A percentile compares a stretch with the other conserved stretches of the same genome.
Evolutionary conservation across 306 rosid genomes (phyloP).

Genomic region (Lablab purpureus): DNA sequence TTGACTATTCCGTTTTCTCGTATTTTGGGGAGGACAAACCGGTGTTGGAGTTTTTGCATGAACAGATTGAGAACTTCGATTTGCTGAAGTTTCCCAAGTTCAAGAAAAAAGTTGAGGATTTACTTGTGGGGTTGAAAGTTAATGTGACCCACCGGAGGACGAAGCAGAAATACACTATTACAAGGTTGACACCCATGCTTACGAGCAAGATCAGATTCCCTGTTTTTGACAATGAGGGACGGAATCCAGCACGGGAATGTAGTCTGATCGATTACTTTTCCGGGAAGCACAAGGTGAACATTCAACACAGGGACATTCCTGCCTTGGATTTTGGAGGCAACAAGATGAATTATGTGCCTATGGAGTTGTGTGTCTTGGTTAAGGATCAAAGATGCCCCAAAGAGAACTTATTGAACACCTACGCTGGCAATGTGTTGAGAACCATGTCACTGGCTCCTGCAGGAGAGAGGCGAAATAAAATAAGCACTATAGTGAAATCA

Average conservation of each 20-base stretch:
- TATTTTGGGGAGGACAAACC: conserved; percentile 45
- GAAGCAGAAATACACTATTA: conserved; percentile 58
- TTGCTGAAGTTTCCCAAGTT: conserved; percentile 37
- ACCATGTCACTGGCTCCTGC: conserved; percentile 49
- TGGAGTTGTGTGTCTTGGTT: conserved; percentile 71
- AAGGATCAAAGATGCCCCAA: conserved; percentile 73
- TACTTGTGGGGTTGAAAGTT: conserved; percentile 60
- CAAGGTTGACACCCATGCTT: conserved; percentile 39
- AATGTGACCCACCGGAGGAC: conserved; percentile 65
- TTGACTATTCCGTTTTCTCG: conserved; percentile 75
- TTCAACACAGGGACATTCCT: conserved; percentile 55
- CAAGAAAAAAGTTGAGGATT: conserved; percentile 41
- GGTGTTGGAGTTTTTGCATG: conserved; percentile 58
- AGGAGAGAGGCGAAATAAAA: conserved; percentile 35
- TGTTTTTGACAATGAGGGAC: conserved; percentile 42
- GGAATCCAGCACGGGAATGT: conserved; percentile 26
- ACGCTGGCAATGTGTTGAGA: conserved; percentile 50
- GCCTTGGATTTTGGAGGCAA: conserved; percentile 59
- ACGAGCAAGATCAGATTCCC: conserved; percentile 48
- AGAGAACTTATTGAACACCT: conserved; percentile 40
- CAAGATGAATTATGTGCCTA: conserved; percentile 59
- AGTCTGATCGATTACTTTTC: conserved; percentile 52
- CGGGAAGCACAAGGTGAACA: conserved; percentile 37
- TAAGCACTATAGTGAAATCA: conserved; percentile 52
- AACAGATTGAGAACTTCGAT: conserved; percentile 22